Percentiles rank a stretch among this genome's conserved stretches.
Evolutionary conservation across 352 stramenopile species (phyloP).

Genomic region (Globisporangium radiosum): DNA sequence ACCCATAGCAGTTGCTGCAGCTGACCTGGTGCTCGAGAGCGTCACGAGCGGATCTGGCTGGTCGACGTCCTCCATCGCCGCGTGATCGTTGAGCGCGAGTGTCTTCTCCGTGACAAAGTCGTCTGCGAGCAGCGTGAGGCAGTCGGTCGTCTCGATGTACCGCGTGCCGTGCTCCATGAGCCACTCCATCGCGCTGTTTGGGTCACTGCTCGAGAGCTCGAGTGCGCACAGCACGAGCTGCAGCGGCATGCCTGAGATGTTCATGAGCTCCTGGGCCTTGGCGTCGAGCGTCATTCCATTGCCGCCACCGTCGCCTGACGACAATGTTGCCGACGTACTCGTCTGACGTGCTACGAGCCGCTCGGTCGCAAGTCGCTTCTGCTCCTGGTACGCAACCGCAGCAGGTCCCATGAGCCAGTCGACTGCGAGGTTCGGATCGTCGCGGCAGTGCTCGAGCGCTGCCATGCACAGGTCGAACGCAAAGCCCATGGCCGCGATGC

Average conservation of each 20-base stretch:
- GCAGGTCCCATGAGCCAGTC: constrained; percentile 83
- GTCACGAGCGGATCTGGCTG: constrained; percentile 60
- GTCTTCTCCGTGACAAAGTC: constrained; percentile 38
- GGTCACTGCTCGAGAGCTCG: constrained; percentile 73
- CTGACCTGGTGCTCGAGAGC: constrained; percentile 6
- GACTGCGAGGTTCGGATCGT: constrained; percentile 79
- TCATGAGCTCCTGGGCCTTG: constrained; percentile 66
- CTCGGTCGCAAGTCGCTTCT: constrained; percentile 44
- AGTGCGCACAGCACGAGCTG: constrained; percentile 54
- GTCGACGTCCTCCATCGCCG: constrained; percentile 75
- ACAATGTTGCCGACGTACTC: background rate
- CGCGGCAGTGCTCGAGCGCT: constrained; percentile 68
- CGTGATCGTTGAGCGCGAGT: constrained; percentile 44
- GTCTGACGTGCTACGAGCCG: constrained; percentile 28
- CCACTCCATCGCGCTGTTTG: constrained; percentile 85
- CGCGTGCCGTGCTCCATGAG: constrained; percentile 74
- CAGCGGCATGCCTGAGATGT: constrained; percentile 72
- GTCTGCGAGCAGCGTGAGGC: constrained; percentile 37
- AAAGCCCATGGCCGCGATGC: constrained; percentile 81
- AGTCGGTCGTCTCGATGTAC: constrained; percentile 52
- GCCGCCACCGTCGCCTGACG: background rate
- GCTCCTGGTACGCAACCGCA: constrained; percentile 69
- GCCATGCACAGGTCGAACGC: constrained; percentile 86
- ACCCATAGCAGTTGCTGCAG: constrained; percentile 4
- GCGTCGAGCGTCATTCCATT: constrained; percentile 31